Percentiles rank a stretch among this genome's conserved stretches.
phyloP scores from a whole-genome alignment of 2,329 filamentous ascomycete species.

The Monilinia polystroma region DNA sequence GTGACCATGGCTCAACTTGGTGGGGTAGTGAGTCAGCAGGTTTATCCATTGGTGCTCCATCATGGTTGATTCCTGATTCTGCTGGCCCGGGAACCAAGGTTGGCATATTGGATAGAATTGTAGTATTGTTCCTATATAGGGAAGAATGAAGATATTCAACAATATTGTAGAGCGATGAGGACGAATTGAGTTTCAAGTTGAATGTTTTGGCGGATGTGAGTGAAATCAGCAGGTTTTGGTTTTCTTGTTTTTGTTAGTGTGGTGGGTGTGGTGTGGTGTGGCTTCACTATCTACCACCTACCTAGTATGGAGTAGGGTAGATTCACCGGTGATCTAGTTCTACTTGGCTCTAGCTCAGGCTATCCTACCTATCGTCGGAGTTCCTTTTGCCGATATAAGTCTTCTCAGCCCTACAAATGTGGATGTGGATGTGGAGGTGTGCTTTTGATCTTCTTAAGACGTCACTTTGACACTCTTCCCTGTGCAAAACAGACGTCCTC shows the following conservation, averaged over 20 bases:
- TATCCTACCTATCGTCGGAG: neutral
- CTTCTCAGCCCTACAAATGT: slow-evolving; percentile 18
- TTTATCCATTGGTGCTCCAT: neutral
- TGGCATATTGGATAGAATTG: slow-evolving; percentile 1
- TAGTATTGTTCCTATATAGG: neutral
- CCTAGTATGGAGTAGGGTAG: too few species aligned
- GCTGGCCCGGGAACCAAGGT: neutral
- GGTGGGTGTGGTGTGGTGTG: too few species aligned
- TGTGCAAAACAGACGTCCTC: too few species aligned
- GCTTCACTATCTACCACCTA: too few species aligned
- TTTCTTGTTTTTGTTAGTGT: too few species aligned
- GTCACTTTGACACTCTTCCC: neutral
- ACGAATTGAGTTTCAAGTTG: neutral
- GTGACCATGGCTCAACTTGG: slow-evolving; percentile 49
- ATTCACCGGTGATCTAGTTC: too few species aligned
- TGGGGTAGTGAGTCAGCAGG: slow-evolving; percentile 9
- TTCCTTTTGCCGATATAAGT: slow-evolving; percentile 1
- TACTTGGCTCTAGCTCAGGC: slow-evolving; percentile 4
- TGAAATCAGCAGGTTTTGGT: too few species aligned
- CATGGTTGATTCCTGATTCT: neutral
- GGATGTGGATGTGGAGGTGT: neutral
- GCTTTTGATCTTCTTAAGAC: slow-evolving; percentile 15
- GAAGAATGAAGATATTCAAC: neutral
- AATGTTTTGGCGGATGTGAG: neutral
- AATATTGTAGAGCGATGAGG: neutral